Base-by-base conservation (phyloP, 306 rosid genomes). In the Bauhinia variegata region DNA sequence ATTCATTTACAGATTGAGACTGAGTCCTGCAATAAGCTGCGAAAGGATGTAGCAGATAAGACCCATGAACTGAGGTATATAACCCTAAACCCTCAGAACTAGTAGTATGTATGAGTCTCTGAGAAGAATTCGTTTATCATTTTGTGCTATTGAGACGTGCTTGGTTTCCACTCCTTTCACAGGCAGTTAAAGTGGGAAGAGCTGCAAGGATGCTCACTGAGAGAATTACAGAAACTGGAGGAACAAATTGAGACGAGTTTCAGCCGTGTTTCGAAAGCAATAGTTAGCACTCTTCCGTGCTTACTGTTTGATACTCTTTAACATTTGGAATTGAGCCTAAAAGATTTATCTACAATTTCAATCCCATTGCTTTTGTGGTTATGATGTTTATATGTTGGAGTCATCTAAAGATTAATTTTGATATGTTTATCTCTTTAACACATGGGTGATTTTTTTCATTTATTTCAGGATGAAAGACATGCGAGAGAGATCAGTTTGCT, bases 1-100 rank as follows among this genome's bases (percentile, higher is more conserved):
- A 30, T 44, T 30, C 31, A 2, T 43, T 23, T 28, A 2, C 14
- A 66, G 61, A 11, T 53, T 36, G 61, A 39, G 30, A 32, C 17
- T 38, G 38, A 51, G 12, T 2, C 31, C n/a, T 16, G 17, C 7
- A 42, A 23, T 10, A 38, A 16, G 61, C 38, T 66, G 39, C 31
- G 5, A 14, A 28, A 52, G 30, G 33, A 38, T 38, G 18, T 19
- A 66, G 72, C 14, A 38, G 28, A 66, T 10, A 38, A 41, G 61
- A 66, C 72, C 39, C 51, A 9, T 36, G 72, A 66, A 52, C 44
- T 66, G 52, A 66, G 72, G 72, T 66, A 66, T 38, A 60, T 0
- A 39, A 11, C 9, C 4, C 4, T 42, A 6, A 34, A 34, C n/a
- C 28, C 28, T 23, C 2, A 23, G 28, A 23, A 23, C 28, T 23